Evolutionary conservation across 2,329 filamentous ascomycete genomes (phyloP).

Genomic region (Penicillium sp.): DNA sequence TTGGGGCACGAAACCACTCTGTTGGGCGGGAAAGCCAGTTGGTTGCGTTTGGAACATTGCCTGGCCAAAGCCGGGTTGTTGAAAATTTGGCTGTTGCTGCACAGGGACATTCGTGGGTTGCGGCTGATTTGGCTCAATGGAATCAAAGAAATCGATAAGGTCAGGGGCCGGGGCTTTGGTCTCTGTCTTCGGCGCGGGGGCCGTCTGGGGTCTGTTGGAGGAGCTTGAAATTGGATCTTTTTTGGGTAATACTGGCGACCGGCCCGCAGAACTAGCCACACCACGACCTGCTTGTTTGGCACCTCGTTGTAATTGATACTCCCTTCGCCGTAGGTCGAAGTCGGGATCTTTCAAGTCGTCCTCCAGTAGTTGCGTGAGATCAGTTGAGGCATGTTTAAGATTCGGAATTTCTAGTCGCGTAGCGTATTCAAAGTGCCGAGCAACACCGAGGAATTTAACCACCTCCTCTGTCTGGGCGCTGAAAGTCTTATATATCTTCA

Average conservation of each 20-base stretch:
- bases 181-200: slow-evolving; percentile 25
- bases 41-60: slow-evolving; percentile 30
- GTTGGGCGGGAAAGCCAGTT: slow-evolving; percentile 31
- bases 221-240: slow-evolving; percentile 17
- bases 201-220: slow-evolving; percentile 11
- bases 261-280: slow-evolving; percentile 29
- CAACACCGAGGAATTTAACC: slow-evolving; percentile 81
- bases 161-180: slow-evolving; percentile 54
- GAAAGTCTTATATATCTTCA: slow-evolving; percentile 89
- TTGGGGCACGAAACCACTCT: slow-evolving; percentile 34
- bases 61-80: slow-evolving; percentile 32
- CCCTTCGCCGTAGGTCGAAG: slow-evolving; percentile 87
- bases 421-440: slow-evolving; percentile 84
- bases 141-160: slow-evolving; percentile 91
- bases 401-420: slow-evolving; percentile 93
- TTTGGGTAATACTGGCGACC: slow-evolving; percentile 8
- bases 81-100: slow-evolving; percentile 25
- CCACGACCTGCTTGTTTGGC: slow-evolving; percentile 55
- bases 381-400: slow-evolving; percentile 93
- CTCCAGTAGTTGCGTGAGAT: slow-evolving; percentile 81
- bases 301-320: slow-evolving; percentile 85
- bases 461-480: slow-evolving; percentile 89
- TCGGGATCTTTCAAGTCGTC: slow-evolving; percentile 93
- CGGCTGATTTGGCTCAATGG: slow-evolving; percentile 74
- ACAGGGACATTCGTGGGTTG: slow-evolving; percentile 40